Base-by-base conservation (phyloP, 129 eudicot species). In the Escallonia herrerae region DNA sequence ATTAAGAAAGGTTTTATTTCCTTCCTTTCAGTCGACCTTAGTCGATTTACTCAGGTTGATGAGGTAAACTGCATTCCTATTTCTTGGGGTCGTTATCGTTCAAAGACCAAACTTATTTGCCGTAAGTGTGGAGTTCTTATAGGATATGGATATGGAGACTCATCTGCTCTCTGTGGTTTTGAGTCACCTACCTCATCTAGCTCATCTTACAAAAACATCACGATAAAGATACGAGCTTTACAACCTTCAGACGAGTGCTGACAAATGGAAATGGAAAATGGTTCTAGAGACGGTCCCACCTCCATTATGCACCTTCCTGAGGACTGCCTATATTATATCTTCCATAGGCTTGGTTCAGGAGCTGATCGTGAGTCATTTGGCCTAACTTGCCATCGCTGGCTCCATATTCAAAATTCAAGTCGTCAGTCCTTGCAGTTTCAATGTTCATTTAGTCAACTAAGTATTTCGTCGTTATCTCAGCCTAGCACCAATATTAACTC, bases 281-380 rank as follows among this genome's bases (percentile, higher is more conserved):
- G 50, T 45, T 48, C 6, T 43, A 61, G 45, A 14, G 41, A 74
- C 44, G 38, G 43, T 46, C 58, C 61, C 4, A 73, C 80, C 40
- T 69, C 72, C 63, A 83, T 89, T 42, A 64, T 61, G 72, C 83
- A 80, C 67, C 86, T 87, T 71, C 89, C 90, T 7, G 88, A 90
- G 68, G 97, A 90, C 75, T 86, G 95, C 73, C 75, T 91, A 15
- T 62, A 52, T 66, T 77, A 70, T 54, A 81, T 87, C 54, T 87
- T 87, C 52, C 71, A 76, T 42, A 60, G 83, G 49, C 82, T 90
- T 48, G 74, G 52, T 59, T 76, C 74, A 37, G 72, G 72, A 45
- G 63, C 45, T 41, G 97, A 87, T 62, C 87, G 97, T 4, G 89
- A 87, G 60, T 83, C 95, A 45, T 90, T 90, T 64, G 95, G 97